These are phyloP conservation scores for Parietaria judaica DNA, from an alignment of 306 rosid genomes.

Conservation along the genomic window DNA sequence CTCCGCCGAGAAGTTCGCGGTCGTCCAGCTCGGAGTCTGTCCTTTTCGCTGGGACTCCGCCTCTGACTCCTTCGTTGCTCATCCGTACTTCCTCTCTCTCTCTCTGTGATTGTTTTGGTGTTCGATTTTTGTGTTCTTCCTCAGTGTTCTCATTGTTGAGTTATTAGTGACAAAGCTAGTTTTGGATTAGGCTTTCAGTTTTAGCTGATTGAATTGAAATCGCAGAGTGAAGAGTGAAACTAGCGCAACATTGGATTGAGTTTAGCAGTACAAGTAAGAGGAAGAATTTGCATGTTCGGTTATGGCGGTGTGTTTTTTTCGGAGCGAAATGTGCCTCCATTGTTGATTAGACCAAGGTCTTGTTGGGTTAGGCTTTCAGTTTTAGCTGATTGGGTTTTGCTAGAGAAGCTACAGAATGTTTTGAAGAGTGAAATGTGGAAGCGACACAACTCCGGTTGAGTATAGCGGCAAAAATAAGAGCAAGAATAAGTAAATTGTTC, in stretches of 20 bases:
- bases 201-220: background rate
- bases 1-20: constrained; percentile 82
- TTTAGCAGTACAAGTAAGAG: no score
- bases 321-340: background rate
- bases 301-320: background rate
- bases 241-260: no score
- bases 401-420: no score
- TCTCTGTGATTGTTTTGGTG: background rate
- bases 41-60: constrained; percentile 86
- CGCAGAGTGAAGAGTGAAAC: background rate
- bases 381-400: no score
- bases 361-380: no score
- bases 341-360: no score
- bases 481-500: background rate
- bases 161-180: background rate
- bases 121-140: background rate
- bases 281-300: no score
- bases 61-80: constrained; percentile 46
- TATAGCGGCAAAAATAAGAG: no score
- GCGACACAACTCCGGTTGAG: no score
- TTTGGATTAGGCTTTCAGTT: background rate
- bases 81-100: constrained; percentile 47
- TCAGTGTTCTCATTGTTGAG: background rate
- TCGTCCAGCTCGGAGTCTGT: constrained; percentile 82
- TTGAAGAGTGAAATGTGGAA: no score